Evolutionary conservation across 768 basidiomycete genomes (phyloP), one percentile per base, ranked within the genome.

Genomic region (Lactarius akahatsu): DNA sequence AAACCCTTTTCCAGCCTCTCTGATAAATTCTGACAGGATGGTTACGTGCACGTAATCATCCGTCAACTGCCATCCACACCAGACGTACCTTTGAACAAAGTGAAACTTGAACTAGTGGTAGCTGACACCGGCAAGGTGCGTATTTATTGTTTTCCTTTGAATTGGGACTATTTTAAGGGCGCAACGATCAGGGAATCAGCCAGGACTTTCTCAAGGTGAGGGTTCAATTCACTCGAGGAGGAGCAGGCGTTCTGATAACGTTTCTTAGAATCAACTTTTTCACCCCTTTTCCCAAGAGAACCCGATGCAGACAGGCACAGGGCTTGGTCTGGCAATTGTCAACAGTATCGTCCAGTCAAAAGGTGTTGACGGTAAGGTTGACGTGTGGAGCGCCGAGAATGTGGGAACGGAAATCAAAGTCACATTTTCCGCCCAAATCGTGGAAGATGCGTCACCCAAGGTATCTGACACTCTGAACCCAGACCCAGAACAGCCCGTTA

Each of bases 231-330:
- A 43, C 43, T 54, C 30, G 11, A 41, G 8, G 18, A 10, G 34
- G 43, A 26, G 16, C 40, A 20, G 32, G 18, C 20, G 7, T 23
- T 45, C 36, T 70, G 52, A 65, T 47, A 40, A n/a, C 18, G 5
- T 15, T 52, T 18, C 36, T 55, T n/a, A 91, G 90, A 94, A 97
- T 71, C 92, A 96, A 78, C 81, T 98, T 6, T 98, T 97, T 79
- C 96, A 96, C 71, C 96, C 96, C 0, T 98, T 98, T 78, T 94
- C 94, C 0, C 96, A 98, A 79, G 96, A 97, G 76, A 96, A 96
- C 71, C 94, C 95, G 0, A 76, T 96, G 6, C 94, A 96, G 72
- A 88, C 93, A 1, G 95, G 95, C 1, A 97, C 95, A 1, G 96
- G 95, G 6, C 84, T 98, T 9, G 96, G 96, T 11, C 86, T 97